phyloP scores from a whole-genome alignment of 805 yeast species.

The Candida yuanshanica region DNA sequence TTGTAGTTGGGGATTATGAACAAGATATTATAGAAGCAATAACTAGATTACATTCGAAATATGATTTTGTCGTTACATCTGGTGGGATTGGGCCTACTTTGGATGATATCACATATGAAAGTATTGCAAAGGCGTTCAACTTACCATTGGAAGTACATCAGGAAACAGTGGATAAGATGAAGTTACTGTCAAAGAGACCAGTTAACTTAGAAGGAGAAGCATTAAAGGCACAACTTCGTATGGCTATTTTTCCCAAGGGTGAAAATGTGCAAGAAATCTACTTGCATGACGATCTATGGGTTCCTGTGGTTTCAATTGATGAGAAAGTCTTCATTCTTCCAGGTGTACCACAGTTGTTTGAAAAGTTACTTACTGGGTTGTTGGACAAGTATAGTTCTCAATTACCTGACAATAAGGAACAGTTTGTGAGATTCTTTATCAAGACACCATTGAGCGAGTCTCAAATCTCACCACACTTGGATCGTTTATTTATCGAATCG shows the following conservation, averaged over 20 bases:
- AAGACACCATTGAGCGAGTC: conserved; percentile 59
- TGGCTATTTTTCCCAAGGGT: conserved; percentile 68
- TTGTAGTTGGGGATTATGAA: conserved; percentile 74
- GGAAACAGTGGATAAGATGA: conserved; percentile 59
- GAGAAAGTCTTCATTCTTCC: conserved; percentile 68
- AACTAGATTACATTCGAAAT: conserved; percentile 36
- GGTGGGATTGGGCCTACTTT: conserved; percentile 82
- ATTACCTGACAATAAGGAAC: conserved; percentile 14
- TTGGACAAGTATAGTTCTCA: conserved; percentile 22
- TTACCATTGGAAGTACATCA: conserved; percentile 46
- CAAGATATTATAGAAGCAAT: conserved; percentile 55
- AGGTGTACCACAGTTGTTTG: conserved; percentile 76
- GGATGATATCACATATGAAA: conserved; percentile 80
- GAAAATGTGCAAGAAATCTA: conserved; percentile 40
- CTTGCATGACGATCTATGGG: conserved; percentile 61
- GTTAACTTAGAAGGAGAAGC: conserved; percentile 36
- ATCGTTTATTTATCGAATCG: conserved; percentile 41
- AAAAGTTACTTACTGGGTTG: conserved; percentile 43
- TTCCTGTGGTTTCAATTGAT: conserved; percentile 71
- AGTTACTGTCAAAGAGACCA: conserved; percentile 35
- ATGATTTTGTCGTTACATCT: conserved; percentile 45
- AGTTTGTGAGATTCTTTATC: conserved; percentile 48
- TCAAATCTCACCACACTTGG: conserved; percentile 59
- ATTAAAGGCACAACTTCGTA: conserved; percentile 56
- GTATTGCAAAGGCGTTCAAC: conserved; percentile 60